Conservation (phyloP, 306 rosid species). For the Medicago truncatula region DNA sequence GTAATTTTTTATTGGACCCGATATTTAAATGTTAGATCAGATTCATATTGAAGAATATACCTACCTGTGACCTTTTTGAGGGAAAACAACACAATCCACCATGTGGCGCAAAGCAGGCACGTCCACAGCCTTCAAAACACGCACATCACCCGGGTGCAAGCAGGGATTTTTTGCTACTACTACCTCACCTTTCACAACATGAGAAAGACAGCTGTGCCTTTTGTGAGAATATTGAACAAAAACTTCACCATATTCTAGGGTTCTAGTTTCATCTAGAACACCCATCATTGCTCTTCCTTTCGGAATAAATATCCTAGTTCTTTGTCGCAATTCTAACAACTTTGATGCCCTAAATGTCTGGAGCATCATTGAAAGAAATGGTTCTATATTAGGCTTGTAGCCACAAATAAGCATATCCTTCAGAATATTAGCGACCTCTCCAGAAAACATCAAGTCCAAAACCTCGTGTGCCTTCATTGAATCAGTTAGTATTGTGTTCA, state of each 20-base stretch:
- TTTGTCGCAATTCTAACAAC: conserved; percentile 67
- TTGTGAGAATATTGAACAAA: conserved; percentile 64
- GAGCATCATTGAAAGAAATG: conserved; percentile 88
- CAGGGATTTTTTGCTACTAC: conserved; percentile 87
- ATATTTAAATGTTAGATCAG: not conserved
- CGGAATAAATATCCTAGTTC: conserved; percentile 69
- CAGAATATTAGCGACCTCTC: conserved; percentile 71
- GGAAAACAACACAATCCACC: conserved; percentile 87
- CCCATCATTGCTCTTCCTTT: conserved; percentile 95
- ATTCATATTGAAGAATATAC: not conserved
- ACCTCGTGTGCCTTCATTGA: conserved; percentile 70
- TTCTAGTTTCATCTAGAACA: conserved; percentile 84
- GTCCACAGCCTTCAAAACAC: conserved; percentile 70
- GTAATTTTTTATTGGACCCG: too few relatives aligned
- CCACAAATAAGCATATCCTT: conserved; percentile 81
- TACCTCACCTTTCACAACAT: conserved; percentile 45
- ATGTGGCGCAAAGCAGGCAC: conserved; percentile 70
- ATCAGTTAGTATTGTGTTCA: conserved; percentile 65
- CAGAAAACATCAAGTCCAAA: conserved; percentile 71
- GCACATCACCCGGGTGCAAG: conserved; percentile 85
- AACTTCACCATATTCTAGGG: conserved; percentile 80
- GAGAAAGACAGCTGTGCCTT: conserved; percentile 28
- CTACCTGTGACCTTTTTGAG: conserved; percentile 72
- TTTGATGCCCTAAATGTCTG: conserved; percentile 79
- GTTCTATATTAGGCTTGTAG: conserved; percentile 76